phyloP scores from a whole-genome alignment of 2,329 filamentous ascomycete species.

The Magnaporthales sp. region DNA sequence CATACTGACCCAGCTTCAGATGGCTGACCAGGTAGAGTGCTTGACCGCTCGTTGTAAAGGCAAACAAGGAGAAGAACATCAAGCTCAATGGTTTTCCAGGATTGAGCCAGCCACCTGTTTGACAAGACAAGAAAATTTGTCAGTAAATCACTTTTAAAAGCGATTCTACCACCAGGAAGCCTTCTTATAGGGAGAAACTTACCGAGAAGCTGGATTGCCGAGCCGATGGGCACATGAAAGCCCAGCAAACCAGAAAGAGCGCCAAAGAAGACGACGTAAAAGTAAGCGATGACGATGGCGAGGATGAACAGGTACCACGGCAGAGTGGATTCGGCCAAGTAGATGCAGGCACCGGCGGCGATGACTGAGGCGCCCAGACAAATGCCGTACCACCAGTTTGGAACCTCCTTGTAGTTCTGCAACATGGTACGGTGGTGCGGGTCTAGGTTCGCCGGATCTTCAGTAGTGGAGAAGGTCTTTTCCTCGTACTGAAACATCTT shows the following conservation, averaged over 20 bases:
- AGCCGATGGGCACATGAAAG: slow-evolving; percentile 24
- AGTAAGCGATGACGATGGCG: slow-evolving; percentile 22
- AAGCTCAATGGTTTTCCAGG: slow-evolving; percentile 27
- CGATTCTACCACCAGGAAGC: too few relatives aligned
- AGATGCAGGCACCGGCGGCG: slow-evolving; percentile 28
- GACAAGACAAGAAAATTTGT: background rate
- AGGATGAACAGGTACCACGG: slow-evolving; percentile 34
- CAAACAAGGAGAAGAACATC: slow-evolving; percentile 32
- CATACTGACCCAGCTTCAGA: slow-evolving; percentile 28
- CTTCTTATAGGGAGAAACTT: too few relatives aligned
- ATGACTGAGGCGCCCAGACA: slow-evolving; percentile 24
- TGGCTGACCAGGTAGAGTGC: slow-evolving; percentile 22
- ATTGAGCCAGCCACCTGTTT: slow-evolving; percentile 16
- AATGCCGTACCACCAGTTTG: slow-evolving; percentile 30
- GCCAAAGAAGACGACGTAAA: slow-evolving; percentile 29
- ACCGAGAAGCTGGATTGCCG: slow-evolving; percentile 14
- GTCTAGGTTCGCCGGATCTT: slow-evolving; percentile 17
- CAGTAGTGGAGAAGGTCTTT: slow-evolving; percentile 10
- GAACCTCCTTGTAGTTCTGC: slow-evolving; percentile 27
- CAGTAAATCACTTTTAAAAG: too few relatives aligned
- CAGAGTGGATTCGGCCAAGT: slow-evolving; percentile 25
- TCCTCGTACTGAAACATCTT: slow-evolving; percentile 5
- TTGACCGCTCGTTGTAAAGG: slow-evolving; percentile 22
- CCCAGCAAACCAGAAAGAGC: slow-evolving; percentile 26
- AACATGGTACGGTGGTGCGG: slow-evolving; percentile 33